A percentile compares a stretch with the other conserved stretches of the same genome.
phyloP scores from a whole-genome alignment of 441 rosid species.

The Populus hybrid region DNA sequence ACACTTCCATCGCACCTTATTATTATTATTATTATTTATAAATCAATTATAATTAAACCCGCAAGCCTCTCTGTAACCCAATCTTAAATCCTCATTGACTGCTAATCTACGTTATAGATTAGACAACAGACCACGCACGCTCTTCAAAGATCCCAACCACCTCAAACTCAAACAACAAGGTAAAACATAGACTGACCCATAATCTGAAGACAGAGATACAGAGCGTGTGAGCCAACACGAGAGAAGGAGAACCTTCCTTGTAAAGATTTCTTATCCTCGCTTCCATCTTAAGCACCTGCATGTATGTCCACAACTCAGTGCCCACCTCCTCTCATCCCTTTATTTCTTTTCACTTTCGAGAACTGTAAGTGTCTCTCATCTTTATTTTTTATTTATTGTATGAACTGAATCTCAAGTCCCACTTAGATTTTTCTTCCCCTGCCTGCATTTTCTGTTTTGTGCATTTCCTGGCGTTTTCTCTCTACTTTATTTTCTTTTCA shows the following conservation, averaged over 20 bases:
- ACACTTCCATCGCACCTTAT: conserved; percentile 35
- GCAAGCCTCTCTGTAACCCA: not conserved
- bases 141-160: conserved; percentile 1
- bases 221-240: not conserved
- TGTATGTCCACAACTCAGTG: conserved; percentile 44
- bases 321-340: conserved; percentile 24
- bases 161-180: not conserved
- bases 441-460: conserved; percentile 12
- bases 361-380: not conserved
- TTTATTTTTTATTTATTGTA: not conserved
- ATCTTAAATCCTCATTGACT: not conserved
- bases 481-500: not conserved
- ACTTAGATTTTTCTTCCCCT: not conserved
- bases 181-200: not conserved
- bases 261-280: conserved; percentile 58
- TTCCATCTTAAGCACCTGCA: conserved; percentile 67
- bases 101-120: not conserved
- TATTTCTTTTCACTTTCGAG: not conserved
- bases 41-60: not conserved
- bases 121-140: not conserved
- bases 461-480: conserved; percentile 4
- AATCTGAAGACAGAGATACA: conserved; percentile 10
- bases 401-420: conserved; percentile 14
- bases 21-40: conserved; percentile 2
- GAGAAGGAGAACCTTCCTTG: conserved; percentile 23